A percentile compares a stretch with the other conserved stretches of the same genome.
These are phyloP conservation scores for Yarrowia sp. DNA, from an alignment of 805 yeast species.

Conservation along the genomic window DNA sequence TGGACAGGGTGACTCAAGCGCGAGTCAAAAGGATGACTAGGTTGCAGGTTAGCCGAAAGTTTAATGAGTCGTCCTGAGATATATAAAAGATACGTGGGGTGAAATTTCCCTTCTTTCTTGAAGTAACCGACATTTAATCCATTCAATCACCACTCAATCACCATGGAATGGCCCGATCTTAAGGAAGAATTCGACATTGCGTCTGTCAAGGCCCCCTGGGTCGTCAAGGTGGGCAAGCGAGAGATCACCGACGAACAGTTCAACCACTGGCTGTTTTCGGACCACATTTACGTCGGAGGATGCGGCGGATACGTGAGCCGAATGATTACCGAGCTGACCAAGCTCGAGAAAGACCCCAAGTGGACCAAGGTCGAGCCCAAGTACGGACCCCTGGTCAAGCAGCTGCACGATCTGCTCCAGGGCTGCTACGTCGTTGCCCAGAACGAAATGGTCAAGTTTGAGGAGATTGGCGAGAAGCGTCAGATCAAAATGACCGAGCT, in stretches of 20 bases:
- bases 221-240: slow-evolving; percentile 22
- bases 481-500: slow-evolving; percentile 28
- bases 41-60: slow-evolving; percentile 33
- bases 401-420: slow-evolving; percentile 1
- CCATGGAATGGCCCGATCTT: slow-evolving; percentile 35
- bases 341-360: background rate
- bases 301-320: slow-evolving; percentile 18
- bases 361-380: slow-evolving; percentile 31
- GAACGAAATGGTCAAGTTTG: slow-evolving; percentile 37
- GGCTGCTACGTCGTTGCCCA: slow-evolving; percentile 14
- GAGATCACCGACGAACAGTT: slow-evolving; percentile 29
- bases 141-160: background rate
- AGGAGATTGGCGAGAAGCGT: slow-evolving; percentile 23
- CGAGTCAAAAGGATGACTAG: slow-evolving; percentile 26
- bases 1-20: slow-evolving; percentile 32
- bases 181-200: slow-evolving; percentile 23
- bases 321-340: slow-evolving; percentile 20
- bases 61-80: slow-evolving; percentile 11
- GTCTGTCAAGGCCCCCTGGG: slow-evolving; percentile 32
- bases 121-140: too few species aligned
- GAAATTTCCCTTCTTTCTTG: too few species aligned
- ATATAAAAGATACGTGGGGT: background rate
- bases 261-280: slow-evolving; percentile 34
- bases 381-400: slow-evolving; percentile 12
- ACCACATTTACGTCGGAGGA: slow-evolving; percentile 29